These are phyloP conservation scores for Sideroxylon spinosum DNA, from an alignment of 179 eudicot genomes.

Conservation along the genomic window DNA sequence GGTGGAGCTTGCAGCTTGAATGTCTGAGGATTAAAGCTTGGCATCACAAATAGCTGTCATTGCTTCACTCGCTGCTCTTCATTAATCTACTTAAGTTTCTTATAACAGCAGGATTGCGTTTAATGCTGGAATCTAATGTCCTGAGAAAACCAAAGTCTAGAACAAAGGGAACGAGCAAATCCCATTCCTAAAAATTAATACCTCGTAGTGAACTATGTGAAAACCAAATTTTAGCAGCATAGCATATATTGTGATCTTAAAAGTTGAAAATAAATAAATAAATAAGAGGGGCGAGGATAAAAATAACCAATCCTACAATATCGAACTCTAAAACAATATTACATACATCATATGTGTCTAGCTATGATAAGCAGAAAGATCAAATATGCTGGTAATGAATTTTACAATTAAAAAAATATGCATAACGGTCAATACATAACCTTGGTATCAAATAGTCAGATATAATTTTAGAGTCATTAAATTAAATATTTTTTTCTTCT, in stretches of 20 bases:
- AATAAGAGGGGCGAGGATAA: neutral
- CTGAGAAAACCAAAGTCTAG: conserved; percentile 77
- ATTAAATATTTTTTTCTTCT: neutral
- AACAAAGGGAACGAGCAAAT: conserved; percentile 9
- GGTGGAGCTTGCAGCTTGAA: conserved; percentile 68
- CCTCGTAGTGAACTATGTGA: neutral
- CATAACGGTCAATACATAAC: neutral
- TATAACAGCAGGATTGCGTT: conserved; percentile 96
- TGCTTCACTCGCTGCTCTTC: conserved; percentile 96
- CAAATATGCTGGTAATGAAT: neutral
- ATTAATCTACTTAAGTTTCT: conserved; percentile 91
- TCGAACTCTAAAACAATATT: neutral
- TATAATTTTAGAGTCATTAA: neutral
- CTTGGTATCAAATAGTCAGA: neutral
- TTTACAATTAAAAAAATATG: neutral
- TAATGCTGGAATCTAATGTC: conserved; percentile 93
- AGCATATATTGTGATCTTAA: neutral
- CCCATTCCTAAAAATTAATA: neutral
- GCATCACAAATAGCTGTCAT: conserved; percentile 91
- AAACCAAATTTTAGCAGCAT: neutral
- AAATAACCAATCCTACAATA: neutral
- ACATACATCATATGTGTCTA: neutral
- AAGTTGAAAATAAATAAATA: neutral
- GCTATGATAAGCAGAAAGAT: neutral
- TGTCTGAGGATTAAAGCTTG: conserved; percentile 86